Evolutionary conservation across 2,329 filamentous ascomycete species (phyloP), one percentile per base, ranked within the genome.

Genomic region (Botrytis porri): DNA sequence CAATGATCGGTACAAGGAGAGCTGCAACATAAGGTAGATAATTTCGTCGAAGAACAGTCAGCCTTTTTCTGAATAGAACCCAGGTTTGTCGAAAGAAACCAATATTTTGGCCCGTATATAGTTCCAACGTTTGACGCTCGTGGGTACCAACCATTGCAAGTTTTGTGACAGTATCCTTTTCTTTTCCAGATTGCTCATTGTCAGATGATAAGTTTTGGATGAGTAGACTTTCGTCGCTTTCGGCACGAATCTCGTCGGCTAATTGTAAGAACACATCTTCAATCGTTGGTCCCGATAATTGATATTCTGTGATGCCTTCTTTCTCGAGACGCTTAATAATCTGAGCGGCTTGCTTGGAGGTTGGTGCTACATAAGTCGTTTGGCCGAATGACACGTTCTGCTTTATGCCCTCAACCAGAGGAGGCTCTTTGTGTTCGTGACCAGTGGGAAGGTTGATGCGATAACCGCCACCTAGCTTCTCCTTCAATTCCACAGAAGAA

Each of bases 261-360:
- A 97, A 86, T 76, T 93, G 91, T 37, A 98, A 83, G 81, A 98
- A 98, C 0, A 97, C 94, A 77, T 97, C 94, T 80, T 98, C 95
- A 59, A 98, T 94, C 0, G 93, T 97, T 0, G 95, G 95, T 0
- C 94, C 94, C 25, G 92, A 92, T 76, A 97, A 92, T 73, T 94
- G 90, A 80, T 97, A 97, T 73, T 97, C 92, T 25, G 86, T 85
- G 59, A 97, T 86, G 0, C 89, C 89, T 1, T 86, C 84, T 1
- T 85, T 82, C 80, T 97, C 92, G 1, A 98, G 85, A 16, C 86
- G 82, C 65, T 87, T 86, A 75, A 97, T 92, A 63, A 95, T 91
- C 6, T 86, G 82, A 0, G 93, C 92, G 0, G 93, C 93, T 63
- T 91, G 85, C 29, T 85, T 83, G 1, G 94, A 96, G 12, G 90